Conservation (phyloP, 768 basidiomycete genomes). For the Boletus barrowsii region DNA sequence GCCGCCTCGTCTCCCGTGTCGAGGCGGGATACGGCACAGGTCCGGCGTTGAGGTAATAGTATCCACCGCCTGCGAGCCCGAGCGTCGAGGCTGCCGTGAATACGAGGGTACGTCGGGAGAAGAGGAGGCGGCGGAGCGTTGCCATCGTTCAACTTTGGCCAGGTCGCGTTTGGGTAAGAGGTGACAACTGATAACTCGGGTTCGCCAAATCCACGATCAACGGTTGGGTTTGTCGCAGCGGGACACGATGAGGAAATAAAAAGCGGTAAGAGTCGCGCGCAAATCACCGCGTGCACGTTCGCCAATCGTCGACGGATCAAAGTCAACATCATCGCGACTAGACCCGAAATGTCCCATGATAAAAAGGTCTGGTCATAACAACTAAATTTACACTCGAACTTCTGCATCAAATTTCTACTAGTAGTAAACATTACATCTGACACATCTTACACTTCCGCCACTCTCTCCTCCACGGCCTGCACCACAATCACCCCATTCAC, state of each 20-base stretch:
- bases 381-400: neutral
- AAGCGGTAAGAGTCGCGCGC: too few species aligned
- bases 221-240: neutral
- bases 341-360: neutral
- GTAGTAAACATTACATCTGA: too few species aligned
- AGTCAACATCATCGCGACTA: too few species aligned
- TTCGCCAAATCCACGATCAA: neutral
- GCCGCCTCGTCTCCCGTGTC: constrained; percentile 62
- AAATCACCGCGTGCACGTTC: neutral
- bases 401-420: too few species aligned
- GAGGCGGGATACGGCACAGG: constrained; percentile 58
- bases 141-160: neutral
- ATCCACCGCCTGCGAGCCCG: constrained; percentile 55
- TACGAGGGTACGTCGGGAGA: constrained; percentile 56
- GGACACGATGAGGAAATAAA: neutral
- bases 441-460: neutral
- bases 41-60: constrained; percentile 73
- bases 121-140: constrained; percentile 29
- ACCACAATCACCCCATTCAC: constrained; percentile 64
- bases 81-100: constrained; percentile 51
- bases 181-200: too few species aligned
- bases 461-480: constrained; percentile 47
- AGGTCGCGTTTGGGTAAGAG: too few species aligned
- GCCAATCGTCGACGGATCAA: too few species aligned
- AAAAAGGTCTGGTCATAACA: neutral